Percentiles rank a stretch among this genome's conserved stretches.
phyloP scores from a whole-genome alignment of 768 basidiomycete genomes.

The Termitomyces sp. region DNA sequence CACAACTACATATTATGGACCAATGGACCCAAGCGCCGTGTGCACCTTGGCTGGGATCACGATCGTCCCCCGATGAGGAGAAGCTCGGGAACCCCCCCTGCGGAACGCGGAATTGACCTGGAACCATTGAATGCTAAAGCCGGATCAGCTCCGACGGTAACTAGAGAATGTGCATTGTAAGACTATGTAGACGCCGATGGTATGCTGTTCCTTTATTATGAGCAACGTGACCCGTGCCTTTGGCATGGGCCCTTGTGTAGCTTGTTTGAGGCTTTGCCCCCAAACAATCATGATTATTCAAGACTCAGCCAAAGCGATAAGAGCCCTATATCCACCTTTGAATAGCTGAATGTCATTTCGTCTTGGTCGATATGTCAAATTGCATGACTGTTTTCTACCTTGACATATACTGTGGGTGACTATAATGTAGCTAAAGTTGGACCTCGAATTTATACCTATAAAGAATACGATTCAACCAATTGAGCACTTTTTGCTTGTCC shows the following conservation, averaged over 20 bases:
- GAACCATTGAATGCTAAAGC: background rate
- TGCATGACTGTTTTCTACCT: no score
- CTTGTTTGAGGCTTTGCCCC: no score
- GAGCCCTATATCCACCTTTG: no score
- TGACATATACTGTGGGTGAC: background rate
- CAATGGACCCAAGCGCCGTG: background rate
- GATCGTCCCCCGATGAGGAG: background rate
- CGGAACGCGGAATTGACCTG: background rate
- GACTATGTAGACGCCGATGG: background rate
- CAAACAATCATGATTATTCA: no score
- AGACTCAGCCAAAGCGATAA: no score
- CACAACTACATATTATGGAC: background rate
- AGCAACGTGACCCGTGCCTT: no score
- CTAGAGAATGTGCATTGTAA: no score
- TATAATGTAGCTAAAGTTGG: background rate
- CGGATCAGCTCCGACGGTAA: conserved; percentile 6
- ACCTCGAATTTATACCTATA: no score
- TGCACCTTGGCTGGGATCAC: background rate
- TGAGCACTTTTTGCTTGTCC: background rate
- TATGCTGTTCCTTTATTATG: no score
- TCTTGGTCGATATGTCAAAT: no score
- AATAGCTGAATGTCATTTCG: no score
- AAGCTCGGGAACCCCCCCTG: background rate
- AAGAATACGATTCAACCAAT: background rate
- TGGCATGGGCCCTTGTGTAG: no score